Evolutionary conservation across 2,329 filamentous ascomycete genomes (phyloP).

Genomic region (Trichoderma sp.): DNA sequence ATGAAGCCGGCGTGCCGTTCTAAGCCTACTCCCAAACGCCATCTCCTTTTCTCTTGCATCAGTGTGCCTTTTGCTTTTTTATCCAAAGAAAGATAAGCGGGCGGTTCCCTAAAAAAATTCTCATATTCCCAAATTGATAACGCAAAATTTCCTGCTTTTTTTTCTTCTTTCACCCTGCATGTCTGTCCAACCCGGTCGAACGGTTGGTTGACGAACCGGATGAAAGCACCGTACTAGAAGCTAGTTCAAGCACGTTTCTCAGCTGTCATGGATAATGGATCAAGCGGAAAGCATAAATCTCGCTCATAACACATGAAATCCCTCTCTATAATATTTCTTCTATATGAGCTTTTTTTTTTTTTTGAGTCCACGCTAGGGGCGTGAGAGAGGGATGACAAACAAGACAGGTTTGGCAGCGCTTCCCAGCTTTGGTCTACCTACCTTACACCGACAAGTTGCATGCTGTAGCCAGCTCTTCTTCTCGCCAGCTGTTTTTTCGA

Average conservation of each 20-base stretch:
- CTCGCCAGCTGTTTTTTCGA: neutral
- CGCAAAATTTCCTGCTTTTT: neutral
- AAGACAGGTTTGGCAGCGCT: neutral
- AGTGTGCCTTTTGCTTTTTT: neutral
- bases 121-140: neutral
- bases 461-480: neutral
- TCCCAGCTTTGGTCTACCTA: neutral
- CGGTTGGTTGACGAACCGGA: neutral
- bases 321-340: neutral
- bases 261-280: neutral
- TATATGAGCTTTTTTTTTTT: neutral
- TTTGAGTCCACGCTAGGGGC: neutral
- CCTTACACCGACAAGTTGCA: neutral
- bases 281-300: constrained; percentile 7
- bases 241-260: neutral
- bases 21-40: neutral
- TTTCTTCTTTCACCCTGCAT: neutral
- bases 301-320: neutral
- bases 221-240: neutral
- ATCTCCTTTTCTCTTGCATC: neutral
- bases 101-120: neutral
- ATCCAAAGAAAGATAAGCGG: neutral
- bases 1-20: neutral
- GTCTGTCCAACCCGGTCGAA: neutral
- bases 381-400: neutral